These are phyloP conservation scores for Nemania sp. DNA, from an alignment of 2,329 filamentous ascomycete genomes.

Conservation along the genomic window DNA sequence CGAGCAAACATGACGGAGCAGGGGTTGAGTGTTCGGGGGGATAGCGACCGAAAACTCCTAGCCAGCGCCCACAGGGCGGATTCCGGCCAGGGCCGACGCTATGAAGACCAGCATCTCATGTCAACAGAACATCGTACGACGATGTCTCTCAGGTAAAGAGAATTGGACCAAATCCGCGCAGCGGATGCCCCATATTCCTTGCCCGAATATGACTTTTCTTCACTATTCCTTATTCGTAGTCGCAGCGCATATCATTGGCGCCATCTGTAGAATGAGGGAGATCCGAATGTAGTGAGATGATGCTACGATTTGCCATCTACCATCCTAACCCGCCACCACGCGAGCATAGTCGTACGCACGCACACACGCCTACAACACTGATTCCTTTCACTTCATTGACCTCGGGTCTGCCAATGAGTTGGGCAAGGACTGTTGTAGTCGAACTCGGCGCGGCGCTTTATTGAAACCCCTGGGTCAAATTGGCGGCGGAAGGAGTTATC, in stretches of 20 bases:
- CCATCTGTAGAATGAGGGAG: constrained; percentile 27
- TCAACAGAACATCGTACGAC: constrained; percentile 36
- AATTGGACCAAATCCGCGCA: constrained; percentile 22
- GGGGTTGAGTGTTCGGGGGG: constrained; percentile 20
- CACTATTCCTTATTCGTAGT: constrained; percentile 33
- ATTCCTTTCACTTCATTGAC: constrained; percentile 34
- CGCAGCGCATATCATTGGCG: constrained; percentile 36
- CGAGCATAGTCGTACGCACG: constrained; percentile 26
- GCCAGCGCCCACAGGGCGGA: constrained; percentile 28
- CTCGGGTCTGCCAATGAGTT: not conserved
- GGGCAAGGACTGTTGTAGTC: constrained; percentile 22
- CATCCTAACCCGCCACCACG: constrained; percentile 39
- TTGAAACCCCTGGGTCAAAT: constrained; percentile 38
- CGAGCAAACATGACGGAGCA: constrained; percentile 34
- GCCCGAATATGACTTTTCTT: constrained; percentile 41
- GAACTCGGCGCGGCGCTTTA: constrained; percentile 50
- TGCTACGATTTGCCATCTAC: constrained; percentile 45
- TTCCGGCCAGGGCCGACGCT: constrained; percentile 26
- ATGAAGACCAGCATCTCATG: constrained; percentile 50
- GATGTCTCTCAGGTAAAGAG: constrained; percentile 7
- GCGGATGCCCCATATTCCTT: constrained; percentile 24
- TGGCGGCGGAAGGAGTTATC: constrained; percentile 29
- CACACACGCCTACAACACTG: constrained; percentile 14
- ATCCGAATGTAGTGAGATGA: constrained; percentile 50
- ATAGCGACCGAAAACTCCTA: constrained; percentile 18